Evolutionary conservation across 2,329 filamentous ascomycete species (phyloP).

Genomic region (Cladobotryum mycophilum): DNA sequence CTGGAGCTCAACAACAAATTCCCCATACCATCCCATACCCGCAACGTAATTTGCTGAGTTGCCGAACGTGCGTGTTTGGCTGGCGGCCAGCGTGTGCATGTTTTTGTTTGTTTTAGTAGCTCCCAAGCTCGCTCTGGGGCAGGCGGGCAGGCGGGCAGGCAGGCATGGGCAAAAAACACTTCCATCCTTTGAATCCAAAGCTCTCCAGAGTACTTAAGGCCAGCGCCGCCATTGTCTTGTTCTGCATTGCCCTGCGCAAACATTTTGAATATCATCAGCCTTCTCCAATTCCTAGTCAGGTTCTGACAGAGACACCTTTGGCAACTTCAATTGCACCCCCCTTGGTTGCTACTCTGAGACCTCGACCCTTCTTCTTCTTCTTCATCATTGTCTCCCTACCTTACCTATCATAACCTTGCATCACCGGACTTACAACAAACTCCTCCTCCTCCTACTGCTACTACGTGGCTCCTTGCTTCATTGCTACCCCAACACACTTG

Average conservation of each 20-base stretch:
- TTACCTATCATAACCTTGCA: background rate
- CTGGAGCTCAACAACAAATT: too few relatives aligned
- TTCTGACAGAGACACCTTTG: background rate
- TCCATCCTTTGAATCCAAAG: too few relatives aligned
- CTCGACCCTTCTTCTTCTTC: background rate
- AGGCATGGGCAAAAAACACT: too few relatives aligned
- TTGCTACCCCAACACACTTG: too few relatives aligned
- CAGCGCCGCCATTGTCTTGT: conserved; percentile 7
- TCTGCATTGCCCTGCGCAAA: background rate
- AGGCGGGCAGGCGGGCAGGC: too few relatives aligned
- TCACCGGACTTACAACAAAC: background rate
- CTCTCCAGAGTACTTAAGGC: conserved; percentile 10
- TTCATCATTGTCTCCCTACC: background rate
- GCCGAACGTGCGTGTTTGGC: too few relatives aligned
- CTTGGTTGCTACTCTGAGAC: background rate
- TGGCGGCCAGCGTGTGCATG: too few relatives aligned
- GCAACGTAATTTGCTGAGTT: too few relatives aligned
- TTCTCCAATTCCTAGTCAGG: background rate
- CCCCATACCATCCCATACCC: too few relatives aligned
- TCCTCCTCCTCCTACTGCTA: background rate
- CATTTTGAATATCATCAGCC: conserved; percentile 6
- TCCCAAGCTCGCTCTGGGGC: too few relatives aligned
- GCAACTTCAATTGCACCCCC: background rate
- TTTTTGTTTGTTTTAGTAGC: too few relatives aligned
- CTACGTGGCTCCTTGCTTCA: too few relatives aligned